A percentile compares a stretch with the other conserved stretches of the same genome.
These are phyloP conservation scores for Luzula sylvatica DNA, from an alignment of 176 grass and related monocot genomes.

Conservation along the genomic window DNA sequence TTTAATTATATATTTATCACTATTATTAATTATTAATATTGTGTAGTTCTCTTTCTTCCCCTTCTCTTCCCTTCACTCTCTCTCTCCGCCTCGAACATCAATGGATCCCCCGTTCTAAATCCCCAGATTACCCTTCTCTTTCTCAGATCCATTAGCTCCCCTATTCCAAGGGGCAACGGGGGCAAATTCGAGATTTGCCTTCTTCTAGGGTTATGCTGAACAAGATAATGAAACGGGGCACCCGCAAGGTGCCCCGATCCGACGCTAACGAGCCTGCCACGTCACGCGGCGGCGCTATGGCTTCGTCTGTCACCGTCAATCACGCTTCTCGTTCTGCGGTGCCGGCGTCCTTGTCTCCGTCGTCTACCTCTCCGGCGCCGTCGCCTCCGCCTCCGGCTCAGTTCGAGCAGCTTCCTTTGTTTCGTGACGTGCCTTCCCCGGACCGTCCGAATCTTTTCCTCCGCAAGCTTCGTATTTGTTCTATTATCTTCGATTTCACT, in stretches of 20 bases:
- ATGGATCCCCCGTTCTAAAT: slow-evolving; percentile 11
- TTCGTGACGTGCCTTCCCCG: slow-evolving; percentile 49
- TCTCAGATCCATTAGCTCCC: slow-evolving; percentile 35
- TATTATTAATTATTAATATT: too few relatives aligned
- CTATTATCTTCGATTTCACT: slow-evolving; percentile 61
- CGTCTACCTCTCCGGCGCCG: slow-evolving; percentile 16
- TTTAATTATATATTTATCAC: background rate
- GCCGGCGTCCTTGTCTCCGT: slow-evolving; percentile 28
- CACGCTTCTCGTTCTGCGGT: slow-evolving; percentile 49
- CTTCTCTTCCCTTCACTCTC: slow-evolving; percentile 9
- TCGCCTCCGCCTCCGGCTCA: slow-evolving; percentile 28
- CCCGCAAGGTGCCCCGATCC: slow-evolving; percentile 46
- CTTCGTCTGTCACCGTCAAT: slow-evolving; percentile 62
- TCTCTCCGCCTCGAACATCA: slow-evolving; percentile 26
- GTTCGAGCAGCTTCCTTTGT: slow-evolving; percentile 66
- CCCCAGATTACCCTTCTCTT: slow-evolving; percentile 28
- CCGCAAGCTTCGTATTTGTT: slow-evolving; percentile 72
- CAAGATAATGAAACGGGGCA: slow-evolving; percentile 77
- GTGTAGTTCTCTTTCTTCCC: background rate
- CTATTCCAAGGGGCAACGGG: background rate
- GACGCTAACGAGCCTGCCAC: slow-evolving; percentile 33
- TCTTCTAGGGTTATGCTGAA: slow-evolving; percentile 50
- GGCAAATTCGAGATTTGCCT: slow-evolving; percentile 12
- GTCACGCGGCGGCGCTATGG: slow-evolving; percentile 11
- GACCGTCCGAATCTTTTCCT: slow-evolving; percentile 60